Evolutionary conservation across 768 basidiomycete species (phyloP).

Genomic region (Auriculariales sp.): DNA sequence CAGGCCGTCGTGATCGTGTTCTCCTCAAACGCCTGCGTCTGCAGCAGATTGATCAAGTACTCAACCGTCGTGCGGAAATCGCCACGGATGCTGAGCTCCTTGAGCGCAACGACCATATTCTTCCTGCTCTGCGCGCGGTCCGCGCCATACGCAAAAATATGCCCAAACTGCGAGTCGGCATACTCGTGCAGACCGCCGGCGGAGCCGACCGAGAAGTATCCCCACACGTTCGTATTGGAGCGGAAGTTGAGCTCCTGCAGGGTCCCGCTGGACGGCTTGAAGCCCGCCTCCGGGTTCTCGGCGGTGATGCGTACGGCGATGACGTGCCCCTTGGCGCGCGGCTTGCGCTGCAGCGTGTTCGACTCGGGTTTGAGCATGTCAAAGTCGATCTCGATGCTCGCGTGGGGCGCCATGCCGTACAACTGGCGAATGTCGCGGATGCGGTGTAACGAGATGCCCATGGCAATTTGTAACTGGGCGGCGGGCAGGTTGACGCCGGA

Average conservation of each 20-base stretch:
- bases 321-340: conserved; percentile 93
- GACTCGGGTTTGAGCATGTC: conserved; percentile 86
- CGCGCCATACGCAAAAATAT: conserved; percentile 97
- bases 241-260: conserved; percentile 99
- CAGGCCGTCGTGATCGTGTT: conserved; percentile 98
- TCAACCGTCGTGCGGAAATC: conserved; percentile 98
- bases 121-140: conserved; percentile 90
- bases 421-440: conserved; percentile 92
- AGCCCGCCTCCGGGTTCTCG: conserved; percentile 98
- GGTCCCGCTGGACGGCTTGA: conserved; percentile 96
- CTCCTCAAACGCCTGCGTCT: conserved; percentile 89
- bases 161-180: conserved; percentile 98
- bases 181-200: conserved; percentile 97
- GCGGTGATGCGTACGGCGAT: conserved; percentile 98
- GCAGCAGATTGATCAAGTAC: conserved; percentile 94
- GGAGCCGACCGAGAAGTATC: conserved; percentile 94
- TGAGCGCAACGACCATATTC: conserved; percentile 98
- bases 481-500: conserved; percentile 95
- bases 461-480: conserved; percentile 91
- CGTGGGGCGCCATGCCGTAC: conserved; percentile 87
- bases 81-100: conserved; percentile 95
- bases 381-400: conserved; percentile 87
- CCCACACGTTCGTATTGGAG: conserved; percentile 98
- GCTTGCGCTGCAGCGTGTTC: conserved; percentile 81
- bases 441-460: conserved; percentile 93